A percentile compares a stretch with the other conserved stretches of the same genome.
phyloP scores from a whole-genome alignment of 2,329 filamentous ascomycete species.

The Trichophyton mentagrophytes region DNA sequence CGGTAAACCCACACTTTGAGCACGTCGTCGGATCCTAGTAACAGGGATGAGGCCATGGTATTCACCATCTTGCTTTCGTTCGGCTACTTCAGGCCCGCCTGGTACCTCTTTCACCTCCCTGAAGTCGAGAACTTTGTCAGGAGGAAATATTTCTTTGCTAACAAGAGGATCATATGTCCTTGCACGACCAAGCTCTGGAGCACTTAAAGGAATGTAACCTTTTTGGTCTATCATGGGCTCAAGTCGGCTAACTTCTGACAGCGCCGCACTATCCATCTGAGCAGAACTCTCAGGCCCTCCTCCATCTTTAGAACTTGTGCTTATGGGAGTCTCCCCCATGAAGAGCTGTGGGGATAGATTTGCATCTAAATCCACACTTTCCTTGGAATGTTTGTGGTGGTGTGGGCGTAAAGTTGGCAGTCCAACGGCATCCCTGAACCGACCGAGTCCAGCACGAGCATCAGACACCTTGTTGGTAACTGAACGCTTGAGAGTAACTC shows the following conservation, averaged over 20 bases:
- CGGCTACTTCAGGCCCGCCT: not conserved
- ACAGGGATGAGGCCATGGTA: not conserved
- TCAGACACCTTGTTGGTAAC: slow-evolving; percentile 69
- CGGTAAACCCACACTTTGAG: slow-evolving; percentile 26
- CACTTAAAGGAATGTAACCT: not conserved
- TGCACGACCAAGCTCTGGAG: not conserved
- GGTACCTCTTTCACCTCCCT: not conserved
- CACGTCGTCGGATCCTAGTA: slow-evolving; percentile 21
- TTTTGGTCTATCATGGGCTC: not conserved
- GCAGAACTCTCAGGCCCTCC: not conserved
- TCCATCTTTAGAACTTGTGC: not conserved
- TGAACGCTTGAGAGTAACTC: slow-evolving; percentile 61
- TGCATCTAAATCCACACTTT: slow-evolving; percentile 21
- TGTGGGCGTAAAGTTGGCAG: slow-evolving; percentile 29
- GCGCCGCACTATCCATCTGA: not conserved
- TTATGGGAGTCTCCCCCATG: not conserved
- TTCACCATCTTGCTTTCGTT: not conserved
- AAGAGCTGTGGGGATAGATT: not conserved
- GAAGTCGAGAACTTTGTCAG: not conserved
- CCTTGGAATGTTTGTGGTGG: slow-evolving; percentile 27
- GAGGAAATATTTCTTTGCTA: not conserved
- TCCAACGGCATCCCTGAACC: slow-evolving; percentile 76
- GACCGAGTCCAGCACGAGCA: slow-evolving; percentile 66
- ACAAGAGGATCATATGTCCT: not conserved
- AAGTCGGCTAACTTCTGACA: not conserved